These are phyloP conservation scores for Piper longum DNA, from an alignment of 164 flowering plant species.

Conservation along the genomic window DNA sequence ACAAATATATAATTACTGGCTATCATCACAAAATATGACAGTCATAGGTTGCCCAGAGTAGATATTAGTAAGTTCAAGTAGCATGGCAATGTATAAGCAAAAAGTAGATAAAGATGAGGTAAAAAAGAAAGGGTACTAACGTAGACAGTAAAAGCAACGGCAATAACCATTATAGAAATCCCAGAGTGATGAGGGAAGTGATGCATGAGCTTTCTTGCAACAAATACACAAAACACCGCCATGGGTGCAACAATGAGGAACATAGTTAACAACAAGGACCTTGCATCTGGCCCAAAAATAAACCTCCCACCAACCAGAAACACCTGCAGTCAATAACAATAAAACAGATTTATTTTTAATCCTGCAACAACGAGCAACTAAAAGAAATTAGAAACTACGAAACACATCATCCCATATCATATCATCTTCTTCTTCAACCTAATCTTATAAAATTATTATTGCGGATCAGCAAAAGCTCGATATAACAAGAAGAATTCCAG, in stretches of 20 bases:
- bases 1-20: background rate
- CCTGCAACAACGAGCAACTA: no score
- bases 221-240: constrained; percentile 60
- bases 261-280: constrained; percentile 67
- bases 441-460: no score
- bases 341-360: no score
- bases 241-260: constrained; percentile 79
- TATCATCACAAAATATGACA: background rate
- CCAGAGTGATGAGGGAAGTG: constrained; percentile 51
- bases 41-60: background rate
- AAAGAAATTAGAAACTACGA: no score
- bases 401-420: no score
- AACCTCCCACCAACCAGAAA: constrained; percentile 81
- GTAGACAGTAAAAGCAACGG: constrained; percentile 52
- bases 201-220: constrained; percentile 75
- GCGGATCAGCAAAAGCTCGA: no score
- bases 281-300: constrained; percentile 95
- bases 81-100: background rate
- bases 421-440: no score
- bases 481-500: no score
- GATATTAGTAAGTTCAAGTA: background rate
- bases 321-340: constrained; percentile 35
- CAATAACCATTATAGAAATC: constrained; percentile 53
- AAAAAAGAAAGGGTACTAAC: constrained; percentile 27
- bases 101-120: background rate